phyloP scores from a whole-genome alignment of 306 rosid species.

The barrel medic (Medicago truncatula) region MtrunA17r5.0-ANR NC_053042.1:20102001-20102500 shows the following conservation, averaged over 20 bases:
- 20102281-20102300: not conserved
- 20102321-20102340: not conserved
- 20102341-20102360: not conserved
- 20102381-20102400: not conserved
- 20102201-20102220: slow-evolving; percentile 61
- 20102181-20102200: slow-evolving; percentile 51
- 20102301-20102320: not conserved
- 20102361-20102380: not conserved
- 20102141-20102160: slow-evolving; percentile 45
- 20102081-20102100: slow-evolving; percentile 30
- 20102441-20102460: slow-evolving; percentile 63
- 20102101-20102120: slow-evolving; percentile 51
- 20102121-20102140: slow-evolving; percentile 49
- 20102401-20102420: slow-evolving; percentile 54
- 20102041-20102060: slow-evolving; percentile 21
- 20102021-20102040: slow-evolving; percentile 34
- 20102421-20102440: slow-evolving; percentile 51
- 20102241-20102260: too few species aligned
- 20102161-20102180: slow-evolving; percentile 58
- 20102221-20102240: not conserved
- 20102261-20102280: not conserved
- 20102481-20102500: slow-evolving; percentile 79
- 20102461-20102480: slow-evolving; percentile 48
- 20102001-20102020: slow-evolving; percentile 34
- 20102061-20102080: slow-evolving; percentile 43